Evolutionary conservation across 2,329 filamentous ascomycete species (phyloP).

Genomic region (Hawksworthiomyces lignivorus): DNA sequence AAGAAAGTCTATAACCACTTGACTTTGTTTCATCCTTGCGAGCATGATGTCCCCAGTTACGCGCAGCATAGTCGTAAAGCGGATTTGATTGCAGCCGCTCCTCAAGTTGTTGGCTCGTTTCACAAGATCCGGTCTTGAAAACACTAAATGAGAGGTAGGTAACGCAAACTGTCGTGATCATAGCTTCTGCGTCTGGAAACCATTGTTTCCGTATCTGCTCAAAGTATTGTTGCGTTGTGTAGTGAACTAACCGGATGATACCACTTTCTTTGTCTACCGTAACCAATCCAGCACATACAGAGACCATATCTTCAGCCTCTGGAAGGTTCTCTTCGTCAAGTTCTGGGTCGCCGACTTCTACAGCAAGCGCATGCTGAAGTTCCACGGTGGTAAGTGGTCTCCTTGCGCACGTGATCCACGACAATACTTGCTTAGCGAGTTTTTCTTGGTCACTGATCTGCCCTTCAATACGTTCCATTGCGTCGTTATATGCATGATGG

Average conservation of each 20-base stretch:
- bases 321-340: neutral
- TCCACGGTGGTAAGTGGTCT: neutral
- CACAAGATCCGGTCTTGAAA: neutral
- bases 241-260: neutral
- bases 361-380: neutral
- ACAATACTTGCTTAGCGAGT: neutral
- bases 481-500: neutral
- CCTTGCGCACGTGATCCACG: constrained; percentile 1
- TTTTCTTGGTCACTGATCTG: neutral
- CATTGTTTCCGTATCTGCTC: neutral
- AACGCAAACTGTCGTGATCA: neutral
- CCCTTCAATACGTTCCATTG: constrained; percentile 1
- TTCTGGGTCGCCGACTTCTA: neutral
- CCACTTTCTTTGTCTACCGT: neutral
- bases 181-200: neutral
- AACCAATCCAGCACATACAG: neutral
- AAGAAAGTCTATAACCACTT: neutral
- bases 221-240: constrained; percentile 1
- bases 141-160: neutral
- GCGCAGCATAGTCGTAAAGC: neutral
- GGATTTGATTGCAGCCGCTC: neutral
- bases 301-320: neutral
- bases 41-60: constrained; percentile 1
- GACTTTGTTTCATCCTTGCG: neutral
- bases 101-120: too few species aligned